Conservation (phyloP, 2,329 filamentous ascomycete species). For the Capronia americana region DNA sequence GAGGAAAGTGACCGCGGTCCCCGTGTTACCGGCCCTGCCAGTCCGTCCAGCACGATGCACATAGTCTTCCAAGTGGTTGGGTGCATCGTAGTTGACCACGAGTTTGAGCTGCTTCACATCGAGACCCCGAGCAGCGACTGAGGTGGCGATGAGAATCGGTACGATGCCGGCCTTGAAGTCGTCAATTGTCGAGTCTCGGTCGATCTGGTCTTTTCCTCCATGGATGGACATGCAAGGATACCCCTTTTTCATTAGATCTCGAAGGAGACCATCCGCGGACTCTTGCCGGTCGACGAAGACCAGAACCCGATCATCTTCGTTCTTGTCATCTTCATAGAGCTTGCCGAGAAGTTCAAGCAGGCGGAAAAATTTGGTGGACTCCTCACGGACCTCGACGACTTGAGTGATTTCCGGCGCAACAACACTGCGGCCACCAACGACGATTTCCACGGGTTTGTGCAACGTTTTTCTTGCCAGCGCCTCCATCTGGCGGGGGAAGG, state of each 20-base stretch:
- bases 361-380: conserved; percentile 81
- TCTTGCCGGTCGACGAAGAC: conserved; percentile 94
- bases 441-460: conserved; percentile 84
- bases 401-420: conserved; percentile 80
- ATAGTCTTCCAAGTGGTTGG: conserved; percentile 73
- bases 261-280: conserved; percentile 79
- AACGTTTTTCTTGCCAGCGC: conserved; percentile 87
- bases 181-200: conserved; percentile 87
- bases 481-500: conserved; percentile 93
- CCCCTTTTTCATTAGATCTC: conserved; percentile 79
- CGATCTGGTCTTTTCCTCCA: conserved; percentile 90
- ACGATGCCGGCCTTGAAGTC: conserved; percentile 93
- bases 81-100: conserved; percentile 65
- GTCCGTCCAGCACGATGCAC: conserved; percentile 97
- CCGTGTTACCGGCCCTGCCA: conserved; percentile 84
- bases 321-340: conserved; percentile 72
- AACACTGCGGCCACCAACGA: conserved; percentile 81
- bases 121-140: conserved; percentile 89
- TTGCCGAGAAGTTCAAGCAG: conserved; percentile 86
- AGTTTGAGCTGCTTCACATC: conserved; percentile 96
- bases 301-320: conserved; percentile 87
- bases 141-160: conserved; percentile 91
- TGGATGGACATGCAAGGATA: conserved; percentile 94
- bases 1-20: conserved; percentile 92
- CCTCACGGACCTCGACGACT: conserved; percentile 83